A percentile compares a stretch with the other conserved stretches of the same genome.
These are phyloP conservation scores for Marvania coccoides DNA, from an alignment of 139 green algal genomes.

Conservation along the genomic window DNA sequence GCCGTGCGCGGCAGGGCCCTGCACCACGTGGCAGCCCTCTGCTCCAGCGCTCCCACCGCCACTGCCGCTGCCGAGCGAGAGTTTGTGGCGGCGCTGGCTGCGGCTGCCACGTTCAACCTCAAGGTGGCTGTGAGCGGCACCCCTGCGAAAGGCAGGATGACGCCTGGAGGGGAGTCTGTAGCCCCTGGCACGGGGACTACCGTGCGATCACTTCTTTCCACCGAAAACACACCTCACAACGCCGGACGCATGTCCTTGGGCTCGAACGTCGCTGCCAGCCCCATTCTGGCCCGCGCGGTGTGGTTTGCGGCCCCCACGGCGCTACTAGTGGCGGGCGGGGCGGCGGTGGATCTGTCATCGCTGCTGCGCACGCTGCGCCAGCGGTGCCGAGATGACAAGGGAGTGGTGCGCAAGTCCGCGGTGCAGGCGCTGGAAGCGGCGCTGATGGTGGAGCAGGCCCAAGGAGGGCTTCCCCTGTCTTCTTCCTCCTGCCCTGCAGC, in stretches of 20 bases:
- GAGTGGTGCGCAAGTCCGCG: slow-evolving; percentile 47
- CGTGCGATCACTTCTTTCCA: too few species aligned
- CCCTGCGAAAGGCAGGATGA: neutral
- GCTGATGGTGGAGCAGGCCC: slow-evolving; percentile 37
- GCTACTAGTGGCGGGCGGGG: neutral
- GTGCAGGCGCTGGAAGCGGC: slow-evolving; percentile 57
- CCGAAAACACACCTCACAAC: neutral
- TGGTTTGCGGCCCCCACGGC: slow-evolving; percentile 1
- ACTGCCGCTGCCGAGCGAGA: neutral
- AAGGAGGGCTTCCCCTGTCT: neutral
- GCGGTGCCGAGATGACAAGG: slow-evolving; percentile 59
- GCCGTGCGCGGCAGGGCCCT: slow-evolving; percentile 46
- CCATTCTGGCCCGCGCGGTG: neutral
- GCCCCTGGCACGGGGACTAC: too few species aligned
- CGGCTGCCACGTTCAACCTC: neutral
- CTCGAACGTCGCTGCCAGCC: neutral
- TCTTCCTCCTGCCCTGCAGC: neutral
- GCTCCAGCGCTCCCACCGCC: neutral
- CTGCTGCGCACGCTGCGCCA: slow-evolving; percentile 36
- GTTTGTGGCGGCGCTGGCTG: neutral
- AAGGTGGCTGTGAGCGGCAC: neutral
- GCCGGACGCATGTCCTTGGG: neutral
- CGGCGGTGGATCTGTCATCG: slow-evolving; percentile 27
- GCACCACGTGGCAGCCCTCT: slow-evolving; percentile 27
- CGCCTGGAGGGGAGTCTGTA: neutral